phyloP scores from a whole-genome alignment of 306 rosid genomes.

The Pyrus pyrifolia region DNA sequence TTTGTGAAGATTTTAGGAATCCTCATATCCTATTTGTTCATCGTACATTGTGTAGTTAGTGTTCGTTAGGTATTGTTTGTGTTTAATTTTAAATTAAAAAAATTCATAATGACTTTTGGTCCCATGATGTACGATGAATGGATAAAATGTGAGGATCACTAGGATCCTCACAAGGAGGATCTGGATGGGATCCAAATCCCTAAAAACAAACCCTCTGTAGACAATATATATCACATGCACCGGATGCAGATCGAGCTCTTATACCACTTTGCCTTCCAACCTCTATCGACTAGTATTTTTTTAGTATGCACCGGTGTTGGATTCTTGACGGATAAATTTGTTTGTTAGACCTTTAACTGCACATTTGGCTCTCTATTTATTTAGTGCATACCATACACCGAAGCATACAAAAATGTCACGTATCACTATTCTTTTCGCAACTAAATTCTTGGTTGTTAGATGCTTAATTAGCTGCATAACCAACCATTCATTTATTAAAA shows the following conservation, averaged over 20 bases:
- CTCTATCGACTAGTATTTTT: not conserved
- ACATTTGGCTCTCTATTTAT: too few relatives aligned
- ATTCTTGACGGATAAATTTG: not conserved
- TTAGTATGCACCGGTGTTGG: not conserved
- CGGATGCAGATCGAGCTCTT: not conserved
- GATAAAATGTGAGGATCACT: too few relatives aligned
- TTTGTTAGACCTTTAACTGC: not conserved
- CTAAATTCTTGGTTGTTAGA: not conserved
- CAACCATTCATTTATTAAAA: not conserved
- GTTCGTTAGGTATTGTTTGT: too few relatives aligned
- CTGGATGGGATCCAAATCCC: too few relatives aligned
- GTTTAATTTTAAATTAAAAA: too few relatives aligned
- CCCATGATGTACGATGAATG: too few relatives aligned
- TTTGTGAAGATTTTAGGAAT: too few relatives aligned
- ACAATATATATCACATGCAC: not conserved
- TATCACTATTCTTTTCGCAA: not conserved
- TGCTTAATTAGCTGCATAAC: not conserved
- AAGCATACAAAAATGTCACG: not conserved
- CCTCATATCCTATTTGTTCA: too few relatives aligned
- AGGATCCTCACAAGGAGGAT: too few relatives aligned
- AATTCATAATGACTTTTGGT: too few relatives aligned
- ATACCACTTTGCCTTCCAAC: not conserved
- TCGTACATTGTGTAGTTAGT: too few relatives aligned
- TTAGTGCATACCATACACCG: not conserved
- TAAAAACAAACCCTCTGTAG: not conserved